Conservation (phyloP, 768 basidiomycete genomes). For the Cyclocybe cylindracea region DNA sequence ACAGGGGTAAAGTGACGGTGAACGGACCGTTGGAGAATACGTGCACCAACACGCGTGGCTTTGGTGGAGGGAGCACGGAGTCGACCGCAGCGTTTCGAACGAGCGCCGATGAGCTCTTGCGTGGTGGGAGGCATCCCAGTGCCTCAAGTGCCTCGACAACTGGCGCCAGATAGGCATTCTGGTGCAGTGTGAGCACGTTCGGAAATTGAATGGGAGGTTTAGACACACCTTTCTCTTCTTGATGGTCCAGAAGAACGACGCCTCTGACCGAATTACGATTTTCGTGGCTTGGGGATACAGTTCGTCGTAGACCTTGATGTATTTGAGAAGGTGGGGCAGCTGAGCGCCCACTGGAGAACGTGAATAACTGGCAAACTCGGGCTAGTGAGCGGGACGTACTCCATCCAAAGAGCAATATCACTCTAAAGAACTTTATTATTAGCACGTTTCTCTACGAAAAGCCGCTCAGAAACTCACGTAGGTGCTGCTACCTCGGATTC, state of each 20-base stretch:
- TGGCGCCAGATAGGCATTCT: conserved; percentile 34
- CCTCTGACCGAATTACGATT: conserved; percentile 38
- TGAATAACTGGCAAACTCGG: not conserved
- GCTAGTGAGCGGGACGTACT: conserved; percentile 29
- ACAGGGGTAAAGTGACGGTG: not conserved
- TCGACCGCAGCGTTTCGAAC: conserved; percentile 1
- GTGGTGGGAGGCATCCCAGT: conserved; percentile 32
- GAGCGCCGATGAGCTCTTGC: not conserved
- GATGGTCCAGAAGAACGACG: conserved; percentile 36
- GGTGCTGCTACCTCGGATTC: conserved; percentile 7
- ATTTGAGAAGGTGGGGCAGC: conserved; percentile 47
- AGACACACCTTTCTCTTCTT: conserved; percentile 30
- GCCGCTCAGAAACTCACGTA: conserved; percentile 11
- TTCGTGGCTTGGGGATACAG: conserved; percentile 44
- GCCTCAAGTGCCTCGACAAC: conserved; percentile 37
- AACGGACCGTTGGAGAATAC: conserved; percentile 48
- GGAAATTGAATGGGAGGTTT: not conserved
- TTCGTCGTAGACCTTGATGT: conserved; percentile 38
- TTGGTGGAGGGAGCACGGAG: conserved; percentile 3
- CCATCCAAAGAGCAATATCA: conserved; percentile 49
- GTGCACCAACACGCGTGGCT: conserved; percentile 42
- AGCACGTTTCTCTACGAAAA: not conserved
- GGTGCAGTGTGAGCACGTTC: not conserved
- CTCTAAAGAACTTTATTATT: conserved; percentile 17
- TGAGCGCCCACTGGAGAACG: conserved; percentile 41